Percentiles rank a stretch among this genome's conserved stretches.
Conservation (phyloP, 768 basidiomycete species). For the Sutorius australiensis region DNA sequence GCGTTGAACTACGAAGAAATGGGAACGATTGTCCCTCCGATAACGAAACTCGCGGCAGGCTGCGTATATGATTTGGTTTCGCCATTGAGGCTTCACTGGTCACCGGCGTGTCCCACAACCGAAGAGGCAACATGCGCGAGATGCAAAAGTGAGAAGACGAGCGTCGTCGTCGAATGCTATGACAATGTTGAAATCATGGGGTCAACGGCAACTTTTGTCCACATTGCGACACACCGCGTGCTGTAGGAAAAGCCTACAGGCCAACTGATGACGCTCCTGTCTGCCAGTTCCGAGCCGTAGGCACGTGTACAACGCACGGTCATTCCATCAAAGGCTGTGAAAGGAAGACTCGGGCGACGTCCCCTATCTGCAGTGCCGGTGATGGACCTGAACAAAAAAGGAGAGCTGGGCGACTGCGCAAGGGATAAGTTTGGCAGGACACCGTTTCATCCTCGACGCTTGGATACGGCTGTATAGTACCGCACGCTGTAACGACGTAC, state of each 20-base stretch:
- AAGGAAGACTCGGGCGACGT: neutral
- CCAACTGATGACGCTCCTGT: too few species aligned
- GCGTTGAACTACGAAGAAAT: neutral
- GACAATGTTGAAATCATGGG: too few species aligned
- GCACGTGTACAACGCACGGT: conserved; percentile 1
- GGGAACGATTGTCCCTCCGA: neutral
- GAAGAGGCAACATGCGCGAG: neutral
- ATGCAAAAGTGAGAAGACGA: too few species aligned
- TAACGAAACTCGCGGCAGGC: neutral
- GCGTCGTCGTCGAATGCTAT: too few species aligned
- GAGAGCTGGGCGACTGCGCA: conserved; percentile 1
- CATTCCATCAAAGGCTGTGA: neutral
- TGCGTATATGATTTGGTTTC: neutral
- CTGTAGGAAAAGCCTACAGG: too few species aligned
- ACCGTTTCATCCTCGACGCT: neutral
- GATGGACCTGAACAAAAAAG: neutral
- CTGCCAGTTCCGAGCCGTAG: neutral
- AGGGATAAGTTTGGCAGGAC: conserved; percentile 2
- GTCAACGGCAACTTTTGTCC: too few species aligned
- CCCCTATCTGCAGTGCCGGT: neutral
- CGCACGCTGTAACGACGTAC: too few species aligned
- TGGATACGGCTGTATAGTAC: too few species aligned
- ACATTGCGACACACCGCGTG: too few species aligned
- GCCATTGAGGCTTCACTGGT: conserved; percentile 5
- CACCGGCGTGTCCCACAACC: neutral